Base-by-base conservation (phyloP, 345 rosid species). In the Chamaenerion angustifolium region DNA sequence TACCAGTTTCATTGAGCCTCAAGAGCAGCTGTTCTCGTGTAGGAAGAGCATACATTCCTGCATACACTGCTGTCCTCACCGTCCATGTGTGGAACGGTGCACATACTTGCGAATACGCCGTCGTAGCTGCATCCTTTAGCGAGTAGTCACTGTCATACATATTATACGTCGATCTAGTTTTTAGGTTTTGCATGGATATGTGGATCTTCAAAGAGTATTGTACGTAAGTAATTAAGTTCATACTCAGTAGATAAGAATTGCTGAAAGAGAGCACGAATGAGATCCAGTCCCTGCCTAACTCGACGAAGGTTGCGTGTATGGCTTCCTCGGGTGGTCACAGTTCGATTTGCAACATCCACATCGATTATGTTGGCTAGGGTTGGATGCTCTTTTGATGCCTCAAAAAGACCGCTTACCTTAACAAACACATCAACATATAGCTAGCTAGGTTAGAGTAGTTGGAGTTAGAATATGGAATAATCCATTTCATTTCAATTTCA, bases 31-130 rank as follows among this genome's bases (percentile, higher is more conserved):
- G 89, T 13, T 80, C 89, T 64, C 87, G 73, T 0, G 83, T 56
- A 17, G 98, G 98, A 51, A 90, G 87, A 43, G 98, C 68, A 56
- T 80, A 83, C 96, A 90, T 90, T 51, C 95, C 98, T 0, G 98
- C 94, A 55, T 76, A 87, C 64, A 83, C 98, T 1, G 96, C 96
- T 10, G 94, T 74, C 56, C 96, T 67, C 49, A 86, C 76, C 0
- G 93, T 70, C 98, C 98, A 83, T 7, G 89, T 68, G 47, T 83
- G 98, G 57, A 55, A 90, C 18, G 95, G 98, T 14, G 96, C 96
- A 48, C 95, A 86, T 6, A 90, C 94, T 69, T 78, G 75, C 0
- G 87, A 56, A 59, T 83, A 90, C 56, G 98, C 98, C 12, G 86
- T 67, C 15, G 95, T 72, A 6, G 94, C 98, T 12, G 94, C 95